Conservation (phyloP, 2,329 filamentous ascomycete genomes). For the Podosphaera xanthii region DNA sequence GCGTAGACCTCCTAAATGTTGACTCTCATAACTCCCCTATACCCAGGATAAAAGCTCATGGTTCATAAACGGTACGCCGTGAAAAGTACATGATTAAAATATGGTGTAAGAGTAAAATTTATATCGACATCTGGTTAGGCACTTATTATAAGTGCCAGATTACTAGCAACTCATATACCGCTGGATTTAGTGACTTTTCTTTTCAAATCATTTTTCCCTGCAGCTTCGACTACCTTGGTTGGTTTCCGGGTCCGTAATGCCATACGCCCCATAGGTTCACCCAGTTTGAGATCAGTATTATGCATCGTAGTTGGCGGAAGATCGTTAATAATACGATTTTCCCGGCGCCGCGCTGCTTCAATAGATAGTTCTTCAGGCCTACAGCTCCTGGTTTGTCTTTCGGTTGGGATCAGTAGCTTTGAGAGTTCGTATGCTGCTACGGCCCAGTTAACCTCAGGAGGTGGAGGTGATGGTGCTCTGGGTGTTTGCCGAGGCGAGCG, state of each 20-base stretch:
- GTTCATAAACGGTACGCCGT: no score
- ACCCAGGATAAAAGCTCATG: no score
- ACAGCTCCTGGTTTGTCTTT: conserved; percentile 54
- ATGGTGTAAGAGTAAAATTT: no score
- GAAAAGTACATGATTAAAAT: no score
- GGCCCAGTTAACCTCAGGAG: conserved; percentile 68
- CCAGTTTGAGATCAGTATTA: conserved; percentile 13
- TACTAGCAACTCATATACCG: conserved; percentile 15
- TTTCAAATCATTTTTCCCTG: conserved; percentile 26
- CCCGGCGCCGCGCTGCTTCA: conserved; percentile 26
- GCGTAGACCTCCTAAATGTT: no score
- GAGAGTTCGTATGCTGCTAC: conserved; percentile 64
- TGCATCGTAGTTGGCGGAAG: conserved; percentile 28
- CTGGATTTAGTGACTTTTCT: conserved; percentile 17
- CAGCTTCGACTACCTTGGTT: conserved; percentile 28
- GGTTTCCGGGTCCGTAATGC: conserved; percentile 50
- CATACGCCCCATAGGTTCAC: conserved; percentile 32
- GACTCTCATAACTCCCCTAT: no score
- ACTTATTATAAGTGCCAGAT: no score
- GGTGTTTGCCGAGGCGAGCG: conserved; percentile 19
- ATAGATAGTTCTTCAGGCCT: conserved; percentile 56
- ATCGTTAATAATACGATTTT: conserved; percentile 38
- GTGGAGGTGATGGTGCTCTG: conserved; percentile 38
- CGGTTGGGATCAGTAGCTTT: conserved; percentile 55
- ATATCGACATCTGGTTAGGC: no score